A percentile compares a stretch with the other conserved stretches of the same genome.
Evolutionary conservation across 345 rosid species (phyloP).

Genomic region (Linum trigynum): DNA sequence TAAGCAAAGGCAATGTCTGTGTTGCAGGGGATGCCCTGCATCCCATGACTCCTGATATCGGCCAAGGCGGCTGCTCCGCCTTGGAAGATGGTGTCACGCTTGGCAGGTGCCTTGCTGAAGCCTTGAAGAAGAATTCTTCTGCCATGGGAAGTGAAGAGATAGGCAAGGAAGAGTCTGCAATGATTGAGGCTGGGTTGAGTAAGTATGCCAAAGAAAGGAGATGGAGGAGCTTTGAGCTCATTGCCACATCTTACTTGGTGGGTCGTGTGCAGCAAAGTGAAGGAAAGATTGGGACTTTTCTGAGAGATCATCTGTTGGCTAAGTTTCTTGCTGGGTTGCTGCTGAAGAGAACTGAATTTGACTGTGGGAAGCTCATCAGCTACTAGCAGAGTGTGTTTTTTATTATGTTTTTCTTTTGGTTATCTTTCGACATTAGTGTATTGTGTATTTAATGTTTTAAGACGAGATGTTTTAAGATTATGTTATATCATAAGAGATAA

Average conservation of each 20-base stretch:
- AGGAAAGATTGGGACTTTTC: neutral
- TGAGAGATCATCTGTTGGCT: neutral
- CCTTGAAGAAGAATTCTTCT: neutral
- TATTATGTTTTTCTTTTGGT: no score
- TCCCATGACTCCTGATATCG: conserved; percentile 2
- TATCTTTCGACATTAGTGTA: no score
- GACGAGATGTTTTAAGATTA: no score
- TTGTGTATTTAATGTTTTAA: no score
- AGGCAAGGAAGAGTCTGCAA: neutral
- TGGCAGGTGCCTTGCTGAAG: conserved; percentile 3
- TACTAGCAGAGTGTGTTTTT: no score
- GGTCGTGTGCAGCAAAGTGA: neutral
- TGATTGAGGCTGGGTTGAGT: neutral
- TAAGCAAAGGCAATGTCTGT: neutral
- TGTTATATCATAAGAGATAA: no score
- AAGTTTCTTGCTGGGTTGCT: neutral
- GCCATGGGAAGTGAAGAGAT: neutral
- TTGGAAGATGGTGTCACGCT: conserved; percentile 1
- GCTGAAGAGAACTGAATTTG: neutral
- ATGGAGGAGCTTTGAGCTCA: neutral
- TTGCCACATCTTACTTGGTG: neutral
- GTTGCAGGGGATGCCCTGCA: conserved; percentile 6
- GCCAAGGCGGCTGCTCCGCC: conserved; percentile 2
- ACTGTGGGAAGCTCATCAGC: neutral
- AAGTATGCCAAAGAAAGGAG: neutral